Base-by-base conservation (phyloP, 176 grass and related monocot species). In the Triticum urartu region DNA sequence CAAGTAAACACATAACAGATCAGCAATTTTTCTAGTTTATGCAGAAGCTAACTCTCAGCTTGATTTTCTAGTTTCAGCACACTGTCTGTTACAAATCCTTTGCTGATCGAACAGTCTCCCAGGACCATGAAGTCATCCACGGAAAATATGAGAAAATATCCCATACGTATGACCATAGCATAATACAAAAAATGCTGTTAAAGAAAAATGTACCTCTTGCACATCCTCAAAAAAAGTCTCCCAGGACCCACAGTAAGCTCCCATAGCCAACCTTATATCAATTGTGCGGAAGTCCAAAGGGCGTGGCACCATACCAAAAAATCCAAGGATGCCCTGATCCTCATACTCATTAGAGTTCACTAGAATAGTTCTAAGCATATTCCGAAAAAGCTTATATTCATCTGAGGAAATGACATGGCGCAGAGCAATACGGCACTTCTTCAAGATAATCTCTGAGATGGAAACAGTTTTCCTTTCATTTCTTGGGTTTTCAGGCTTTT, bases 211-310 rank as follows among this genome's bases (percentile, higher is more conserved):
- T 91, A 98, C 97, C 91, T 95, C 92, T 69, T 89, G 88, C 11
- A 92, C 93, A 92, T 98, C 97, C 92, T 95, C 94, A 71, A 80
- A 87, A 91, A 98, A 98, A 73, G 87, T 90, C 61, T 98, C 93
- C 88, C 91, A 91, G 54, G 92, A 98, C 84, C 93, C 90, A 80
- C 76, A 63, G 42, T 98, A 98, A 86, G 85, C 92, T 82, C 94
- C 97, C 89, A 82, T 90, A 84, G 93, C 90, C 84, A 98, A 75
- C 75, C 97, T 95, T 87, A 98, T 91, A 86, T 98, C 97, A 84
- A 98, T 94, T 73, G 94, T 94, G 75, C 94, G 91, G 28, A 98
- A 98, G 72, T 98, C 97, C 88, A 98, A 87, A 68, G 97, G 94
- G 7, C 97, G 93, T 58, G 97, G 91, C 86, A 98, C 93, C 93